These are phyloP conservation scores for Austroboletus eburneus DNA, from an alignment of 768 basidiomycete species.

Conservation along the genomic window DNA sequence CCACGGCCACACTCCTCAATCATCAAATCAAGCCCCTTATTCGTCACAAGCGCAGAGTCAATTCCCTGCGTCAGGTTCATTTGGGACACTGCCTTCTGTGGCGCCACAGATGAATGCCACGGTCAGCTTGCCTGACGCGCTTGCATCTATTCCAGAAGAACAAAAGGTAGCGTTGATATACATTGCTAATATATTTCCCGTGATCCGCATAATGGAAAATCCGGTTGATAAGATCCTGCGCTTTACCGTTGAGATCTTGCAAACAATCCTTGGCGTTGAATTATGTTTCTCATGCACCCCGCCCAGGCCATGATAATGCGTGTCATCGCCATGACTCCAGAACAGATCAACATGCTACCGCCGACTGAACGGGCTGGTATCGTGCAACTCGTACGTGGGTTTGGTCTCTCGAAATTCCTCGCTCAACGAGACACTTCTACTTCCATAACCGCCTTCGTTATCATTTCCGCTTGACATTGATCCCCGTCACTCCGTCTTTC, in stretches of 20 bases:
- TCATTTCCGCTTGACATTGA: slow-evolving; percentile 26
- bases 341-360: slow-evolving; percentile 75
- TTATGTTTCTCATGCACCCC: slow-evolving; percentile 9
- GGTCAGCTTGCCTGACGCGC: slow-evolving; percentile 42
- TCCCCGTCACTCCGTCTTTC: slow-evolving; percentile 19
- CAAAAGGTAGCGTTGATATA: slow-evolving; percentile 49
- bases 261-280: slow-evolving; percentile 1
- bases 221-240: background rate
- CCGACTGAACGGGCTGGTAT: slow-evolving; percentile 71
- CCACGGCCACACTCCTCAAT: slow-evolving; percentile 26
- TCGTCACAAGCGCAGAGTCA: slow-evolving; percentile 16
- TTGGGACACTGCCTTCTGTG: slow-evolving; percentile 20
- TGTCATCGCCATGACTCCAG: slow-evolving; percentile 77
- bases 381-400: slow-evolving; percentile 69
- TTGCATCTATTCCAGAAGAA: slow-evolving; percentile 61
- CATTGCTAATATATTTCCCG: slow-evolving; percentile 2
- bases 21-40: slow-evolving; percentile 18
- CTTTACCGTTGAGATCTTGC: background rate
- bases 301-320: slow-evolving; percentile 68
- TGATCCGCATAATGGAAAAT: slow-evolving; percentile 3
- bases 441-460: slow-evolving; percentile 4
- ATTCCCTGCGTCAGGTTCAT: slow-evolving; percentile 16
- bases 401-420: background rate
- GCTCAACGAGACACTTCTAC: slow-evolving; percentile 11
- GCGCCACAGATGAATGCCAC: slow-evolving; percentile 19